Evolutionary conservation across 2,329 filamentous ascomycete species (phyloP).

Genomic region (Fonsecaea erecta): DNA sequence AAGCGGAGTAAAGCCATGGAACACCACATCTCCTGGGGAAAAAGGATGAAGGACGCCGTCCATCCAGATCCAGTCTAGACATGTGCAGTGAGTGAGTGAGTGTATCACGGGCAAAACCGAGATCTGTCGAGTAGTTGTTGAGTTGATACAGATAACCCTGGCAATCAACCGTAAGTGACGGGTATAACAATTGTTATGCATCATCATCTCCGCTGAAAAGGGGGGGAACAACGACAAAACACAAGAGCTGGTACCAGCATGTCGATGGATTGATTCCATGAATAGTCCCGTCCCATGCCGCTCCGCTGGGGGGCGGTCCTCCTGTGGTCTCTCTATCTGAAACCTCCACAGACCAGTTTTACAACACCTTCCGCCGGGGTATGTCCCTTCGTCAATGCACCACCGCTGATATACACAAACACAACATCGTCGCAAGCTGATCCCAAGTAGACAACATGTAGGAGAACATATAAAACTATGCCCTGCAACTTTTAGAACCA

Average conservation of each 20-base stretch:
- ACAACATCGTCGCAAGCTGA: not conserved
- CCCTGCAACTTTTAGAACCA: not conserved
- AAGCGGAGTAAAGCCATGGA: too few relatives aligned
- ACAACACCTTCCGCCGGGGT: not conserved
- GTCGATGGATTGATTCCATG: not conserved
- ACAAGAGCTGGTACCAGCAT: not conserved
- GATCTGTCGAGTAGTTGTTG: too few relatives aligned
- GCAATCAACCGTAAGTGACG: too few relatives aligned
- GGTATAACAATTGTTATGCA: too few relatives aligned
- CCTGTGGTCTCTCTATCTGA: constrained; percentile 3
- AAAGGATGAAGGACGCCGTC: too few relatives aligned
- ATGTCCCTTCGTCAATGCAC: not conserved
- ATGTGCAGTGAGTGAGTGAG: too few relatives aligned
- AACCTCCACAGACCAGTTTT: not conserved
- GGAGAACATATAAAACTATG: not conserved
- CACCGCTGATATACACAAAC: not conserved
- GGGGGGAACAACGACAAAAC: not conserved
- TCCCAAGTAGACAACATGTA: not conserved
- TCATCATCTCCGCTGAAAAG: too few relatives aligned
- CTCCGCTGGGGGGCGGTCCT: not conserved
- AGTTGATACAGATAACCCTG: too few relatives aligned
- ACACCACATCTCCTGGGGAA: too few relatives aligned
- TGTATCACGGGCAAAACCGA: too few relatives aligned
- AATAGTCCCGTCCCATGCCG: too few relatives aligned
- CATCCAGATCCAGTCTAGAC: too few relatives aligned